Base-by-base conservation (phyloP, 192 early-diverging fungal genomes). In the Coemansia pectinata region DNA sequence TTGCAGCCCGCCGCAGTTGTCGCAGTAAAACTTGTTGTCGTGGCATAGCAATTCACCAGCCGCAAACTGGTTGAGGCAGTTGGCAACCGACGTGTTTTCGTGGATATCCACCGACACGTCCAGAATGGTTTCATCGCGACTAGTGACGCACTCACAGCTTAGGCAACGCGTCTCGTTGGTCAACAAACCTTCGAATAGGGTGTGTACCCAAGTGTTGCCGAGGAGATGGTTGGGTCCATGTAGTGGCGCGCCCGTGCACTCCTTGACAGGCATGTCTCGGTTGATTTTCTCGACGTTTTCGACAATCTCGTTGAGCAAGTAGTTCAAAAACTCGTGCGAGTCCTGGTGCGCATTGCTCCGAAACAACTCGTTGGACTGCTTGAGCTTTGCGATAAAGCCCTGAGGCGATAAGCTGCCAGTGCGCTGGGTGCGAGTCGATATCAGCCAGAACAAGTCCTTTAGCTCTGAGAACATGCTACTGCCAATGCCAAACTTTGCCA, bases 1-100 rank as follows among this genome's bases (percentile, higher is more conserved):
- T 77, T 99, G 98, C 61, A 98, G 82, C 7, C 95, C 93, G 68
- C 88, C 89, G 72, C 98, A 99, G 27, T 83, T 88, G 81, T 98
- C 96, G 74, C 98, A 99, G 83, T 93, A 96, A 73, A 96, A 99
- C 83, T 99, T 99, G 86, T 99, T 92, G 76, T 96, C 95, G 67
- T 96, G 91, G 72, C 96, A 94, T 21, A 99, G 78, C 53, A 93
- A 92, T 80, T 99, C 98, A 47, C 92, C 92, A 9, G 90, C 93
- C n/a, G 95, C 95, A 84, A 98, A 99, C 79, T 94, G 92, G 21
- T 93, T 85, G n/a, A 99, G 84, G 75, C 98, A 99, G 40, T 89
- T 90, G 14, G 93, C 93, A n/a, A 99, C 86, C 2, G 95, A 97
- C 3, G 93, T 92, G 82, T 98, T 91, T 70, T 95, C 94, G 73